Evolutionary conservation across 2,329 filamentous ascomycete species (phyloP).

Genomic region (Nectriaceae sp.): DNA sequence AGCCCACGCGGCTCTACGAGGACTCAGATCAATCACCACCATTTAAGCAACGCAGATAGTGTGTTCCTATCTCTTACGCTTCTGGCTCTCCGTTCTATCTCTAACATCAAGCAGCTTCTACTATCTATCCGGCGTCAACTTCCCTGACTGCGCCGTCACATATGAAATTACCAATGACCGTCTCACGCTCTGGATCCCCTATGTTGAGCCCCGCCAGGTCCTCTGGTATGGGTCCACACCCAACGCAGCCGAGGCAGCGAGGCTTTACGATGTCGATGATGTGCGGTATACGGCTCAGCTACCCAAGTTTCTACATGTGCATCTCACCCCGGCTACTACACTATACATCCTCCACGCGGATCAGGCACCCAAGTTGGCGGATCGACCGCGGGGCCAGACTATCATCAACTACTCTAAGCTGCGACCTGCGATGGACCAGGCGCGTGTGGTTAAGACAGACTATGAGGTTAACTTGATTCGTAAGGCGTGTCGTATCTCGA

Average conservation of each 20-base stretch:
- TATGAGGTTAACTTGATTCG: constrained; percentile 84
- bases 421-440: constrained; percentile 73
- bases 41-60: constrained; percentile 63
- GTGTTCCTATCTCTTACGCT: constrained; percentile 34
- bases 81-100: background rate
- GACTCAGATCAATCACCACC: constrained; percentile 59
- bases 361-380: constrained; percentile 40
- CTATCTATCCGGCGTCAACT: constrained; percentile 57
- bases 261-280: constrained; percentile 68
- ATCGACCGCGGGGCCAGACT: constrained; percentile 38
- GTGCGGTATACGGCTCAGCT: constrained; percentile 64
- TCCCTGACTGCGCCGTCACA: constrained; percentile 56
- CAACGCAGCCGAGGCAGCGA: constrained; percentile 60
- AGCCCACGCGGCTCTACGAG: constrained; percentile 52
- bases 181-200: constrained; percentile 74
- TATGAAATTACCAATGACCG: constrained; percentile 61
- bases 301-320: constrained; percentile 42
- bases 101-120: constrained; percentile 49
- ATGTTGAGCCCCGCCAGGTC: constrained; percentile 60
- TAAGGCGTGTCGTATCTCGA: constrained; percentile 78
- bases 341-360: constrained; percentile 50
- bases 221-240: constrained; percentile 68
- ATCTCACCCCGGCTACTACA: constrained; percentile 42
- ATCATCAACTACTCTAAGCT: constrained; percentile 55
- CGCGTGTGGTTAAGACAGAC: constrained; percentile 80